Evolutionary conservation across 2,329 filamentous ascomycete species (phyloP).

Genomic region (Dactylella cylindrospora): DNA sequence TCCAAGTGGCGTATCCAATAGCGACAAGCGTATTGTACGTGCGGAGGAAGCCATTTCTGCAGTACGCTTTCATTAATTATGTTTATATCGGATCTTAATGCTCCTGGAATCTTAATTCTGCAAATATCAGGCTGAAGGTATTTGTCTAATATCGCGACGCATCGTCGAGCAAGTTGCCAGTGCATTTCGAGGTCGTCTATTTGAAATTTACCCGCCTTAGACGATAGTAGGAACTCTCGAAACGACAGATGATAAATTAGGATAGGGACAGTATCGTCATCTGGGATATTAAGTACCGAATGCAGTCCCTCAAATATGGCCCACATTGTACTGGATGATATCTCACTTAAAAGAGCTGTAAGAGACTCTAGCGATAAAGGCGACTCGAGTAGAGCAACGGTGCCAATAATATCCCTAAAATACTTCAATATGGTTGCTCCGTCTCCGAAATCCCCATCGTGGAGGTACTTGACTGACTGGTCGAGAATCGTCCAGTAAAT

Average conservation of each 20-base stretch:
- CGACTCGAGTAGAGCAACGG: not conserved
- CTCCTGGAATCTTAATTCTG: not conserved
- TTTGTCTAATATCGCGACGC: not conserved
- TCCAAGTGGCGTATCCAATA: slow-evolving; percentile 48
- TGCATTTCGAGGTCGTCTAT: not conserved
- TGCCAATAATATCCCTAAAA: not conserved
- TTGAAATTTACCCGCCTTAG: not conserved
- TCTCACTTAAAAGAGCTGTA: not conserved
- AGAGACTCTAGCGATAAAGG: not conserved
- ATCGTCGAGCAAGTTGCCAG: not conserved
- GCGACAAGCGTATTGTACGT: slow-evolving; percentile 47
- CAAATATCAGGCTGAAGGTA: not conserved
- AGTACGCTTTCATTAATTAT: slow-evolving; percentile 6
- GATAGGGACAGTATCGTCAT: not conserved
- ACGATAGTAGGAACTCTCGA: not conserved
- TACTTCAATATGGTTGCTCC: not conserved
- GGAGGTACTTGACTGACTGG: not conserved
- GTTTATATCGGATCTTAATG: not conserved
- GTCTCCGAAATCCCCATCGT: not conserved
- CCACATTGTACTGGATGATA: not conserved
- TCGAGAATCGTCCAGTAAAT: not conserved
- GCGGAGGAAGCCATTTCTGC: slow-evolving; percentile 30
- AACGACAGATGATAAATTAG: not conserved
- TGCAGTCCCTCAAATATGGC: not conserved
- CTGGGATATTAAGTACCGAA: not conserved